Evolutionary conservation across 139 green algal species (phyloP), one percentile per base, ranked within the genome.

Genomic region (Tetradesmus lagerheimii): DNA sequence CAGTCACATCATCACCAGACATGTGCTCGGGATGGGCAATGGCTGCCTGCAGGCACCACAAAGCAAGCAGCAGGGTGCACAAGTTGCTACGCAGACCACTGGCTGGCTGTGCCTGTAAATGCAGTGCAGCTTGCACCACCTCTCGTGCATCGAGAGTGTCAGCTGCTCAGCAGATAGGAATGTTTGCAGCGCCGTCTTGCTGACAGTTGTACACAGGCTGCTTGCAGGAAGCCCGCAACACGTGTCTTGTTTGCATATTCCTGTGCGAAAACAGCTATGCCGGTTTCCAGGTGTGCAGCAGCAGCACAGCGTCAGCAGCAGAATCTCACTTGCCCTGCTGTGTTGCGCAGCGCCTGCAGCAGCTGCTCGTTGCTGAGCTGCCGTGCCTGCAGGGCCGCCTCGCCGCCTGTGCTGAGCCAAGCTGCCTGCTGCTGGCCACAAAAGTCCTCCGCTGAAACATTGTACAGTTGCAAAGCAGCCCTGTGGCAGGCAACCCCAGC

Each of bases 381-480:
- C 91, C 91, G 92, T 53, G 57, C 31, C 62, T 41, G n/a, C 38
- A 35, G n/a, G 47, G 82, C 20, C 84, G 47, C 45, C 85, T 76
- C 37, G 83, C 82, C 66, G 62, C 80, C 23, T 66, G 91, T 31
- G 37, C 47, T 31, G 67, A 50, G 43, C 79, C 91, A 27, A 89
- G 86, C 37, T 81, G 50, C 27, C 8, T 90, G 89, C 53, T 94
- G 91, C n/a, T 85, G n/a, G 0, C 45, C 57, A 34, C 83, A 89
- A 47, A 94, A 94, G 35, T 31, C 45, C 0, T 79, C 86, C 14
- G 87, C 86, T n/a, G 90, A 66, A 0, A 91, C 57, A 6, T 39
- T 38, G 74, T 91, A 93, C 83, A 93, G 50, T 41, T 93, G 80
- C 84, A 93, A 84, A 23, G 91, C 88, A 66, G 91, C 91, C 88